Evolutionary conservation across 306 rosid genomes (phyloP).

Genomic region (Cicer yamashitae): DNA sequence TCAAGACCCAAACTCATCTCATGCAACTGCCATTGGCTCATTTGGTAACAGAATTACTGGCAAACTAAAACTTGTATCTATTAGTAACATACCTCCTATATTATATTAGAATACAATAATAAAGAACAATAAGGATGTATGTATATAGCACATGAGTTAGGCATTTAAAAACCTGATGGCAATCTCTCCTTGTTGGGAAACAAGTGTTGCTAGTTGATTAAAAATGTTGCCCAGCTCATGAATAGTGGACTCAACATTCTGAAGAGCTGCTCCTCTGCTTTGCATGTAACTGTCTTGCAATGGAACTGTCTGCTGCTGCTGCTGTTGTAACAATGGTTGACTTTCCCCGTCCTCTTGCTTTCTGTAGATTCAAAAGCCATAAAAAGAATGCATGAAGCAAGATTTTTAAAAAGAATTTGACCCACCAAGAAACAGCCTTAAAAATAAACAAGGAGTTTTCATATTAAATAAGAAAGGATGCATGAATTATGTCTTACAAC

Average conservation of each 20-base stretch:
- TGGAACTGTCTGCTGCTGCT: conserved; percentile 74
- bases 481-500: conserved; percentile 20
- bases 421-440: conserved; percentile 10
- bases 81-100: conserved; percentile 16
- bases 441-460: conserved; percentile 11
- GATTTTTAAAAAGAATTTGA: conserved; percentile 19
- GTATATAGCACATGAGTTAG: conserved; percentile 15
- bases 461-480: conserved; percentile 1
- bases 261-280: conserved; percentile 98
- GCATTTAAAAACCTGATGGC: conserved; percentile 79
- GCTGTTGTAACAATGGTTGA: conserved; percentile 76
- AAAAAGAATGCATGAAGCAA: conserved; percentile 5
- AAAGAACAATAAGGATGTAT: not conserved
- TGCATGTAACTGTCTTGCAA: conserved; percentile 96
- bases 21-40: conserved; percentile 11
- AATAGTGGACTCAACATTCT: conserved; percentile 94
- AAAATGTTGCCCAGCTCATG: conserved; percentile 94
- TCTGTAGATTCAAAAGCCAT: conserved; percentile 50
- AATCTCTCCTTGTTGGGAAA: conserved; percentile 95
- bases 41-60: not conserved
- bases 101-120: conserved; percentile 24
- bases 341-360: conserved; percentile 79
- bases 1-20: conserved; percentile 33
- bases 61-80: conserved; percentile 11
- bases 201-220: conserved; percentile 93